These are phyloP conservation scores for Starmerella roubikii DNA, from an alignment of 805 yeast genomes.

Conservation along the genomic window DNA sequence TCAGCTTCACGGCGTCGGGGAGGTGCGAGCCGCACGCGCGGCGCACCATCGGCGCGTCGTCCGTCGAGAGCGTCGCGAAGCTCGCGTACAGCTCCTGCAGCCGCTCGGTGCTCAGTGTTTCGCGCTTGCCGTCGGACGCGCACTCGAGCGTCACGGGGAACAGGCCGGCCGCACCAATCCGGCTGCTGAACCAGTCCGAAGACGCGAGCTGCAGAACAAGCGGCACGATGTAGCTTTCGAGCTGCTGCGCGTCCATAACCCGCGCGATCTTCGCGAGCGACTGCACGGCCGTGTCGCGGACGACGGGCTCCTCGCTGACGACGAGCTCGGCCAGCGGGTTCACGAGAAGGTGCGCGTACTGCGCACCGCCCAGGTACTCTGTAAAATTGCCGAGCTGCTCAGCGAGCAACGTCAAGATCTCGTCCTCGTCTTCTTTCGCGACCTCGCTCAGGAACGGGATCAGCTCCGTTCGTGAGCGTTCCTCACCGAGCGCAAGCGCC, in stretches of 20 bases:
- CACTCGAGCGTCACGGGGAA: conserved; percentile 44
- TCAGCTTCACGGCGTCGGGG: conserved; percentile 55
- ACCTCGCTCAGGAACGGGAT: conserved; percentile 73
- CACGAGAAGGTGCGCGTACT: conserved; percentile 43
- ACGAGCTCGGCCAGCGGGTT: conserved; percentile 70
- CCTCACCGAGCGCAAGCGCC: conserved; percentile 88
- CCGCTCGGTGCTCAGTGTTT: neutral
- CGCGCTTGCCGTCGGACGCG: conserved; percentile 22
- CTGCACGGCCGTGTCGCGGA: conserved; percentile 84
- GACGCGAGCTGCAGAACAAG: conserved; percentile 63
- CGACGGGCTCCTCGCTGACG: conserved; percentile 90
- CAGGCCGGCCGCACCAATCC: conserved; percentile 83
- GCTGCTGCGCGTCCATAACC: conserved; percentile 46
- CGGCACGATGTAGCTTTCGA: conserved; percentile 55
- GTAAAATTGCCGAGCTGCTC: conserved; percentile 78
- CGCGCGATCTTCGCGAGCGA: conserved; percentile 61
- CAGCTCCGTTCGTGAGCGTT: conserved; percentile 76
- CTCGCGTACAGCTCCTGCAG: conserved; percentile 41
- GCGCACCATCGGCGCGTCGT: conserved; percentile 96
- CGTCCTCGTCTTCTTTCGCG: conserved; percentile 84
- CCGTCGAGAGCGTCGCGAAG: conserved; percentile 60
- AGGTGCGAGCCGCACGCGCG: conserved; percentile 82
- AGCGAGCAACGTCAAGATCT: conserved; percentile 86
- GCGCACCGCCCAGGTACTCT: conserved; percentile 76
- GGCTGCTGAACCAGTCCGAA: conserved; percentile 89